These are phyloP conservation scores for Suillus spraguei DNA, from an alignment of 768 basidiomycete species.

Conservation along the genomic window DNA sequence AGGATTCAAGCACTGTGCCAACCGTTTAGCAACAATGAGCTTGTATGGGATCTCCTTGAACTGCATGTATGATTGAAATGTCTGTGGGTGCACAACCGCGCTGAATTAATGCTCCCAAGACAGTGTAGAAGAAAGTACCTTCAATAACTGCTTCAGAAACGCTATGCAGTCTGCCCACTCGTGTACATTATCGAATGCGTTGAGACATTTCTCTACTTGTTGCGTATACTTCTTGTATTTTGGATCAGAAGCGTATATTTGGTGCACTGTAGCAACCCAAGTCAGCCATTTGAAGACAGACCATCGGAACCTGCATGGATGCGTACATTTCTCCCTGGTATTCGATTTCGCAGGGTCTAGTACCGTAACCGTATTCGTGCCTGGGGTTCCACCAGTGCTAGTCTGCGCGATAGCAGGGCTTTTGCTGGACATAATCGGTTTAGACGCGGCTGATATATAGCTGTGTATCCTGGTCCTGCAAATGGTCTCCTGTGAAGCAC, in stretches of 20 bases:
- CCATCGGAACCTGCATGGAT: not conserved
- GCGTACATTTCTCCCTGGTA: constrained; percentile 4
- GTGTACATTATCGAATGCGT: constrained; percentile 92
- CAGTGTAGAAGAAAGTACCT: constrained; percentile 49
- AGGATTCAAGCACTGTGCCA: constrained; percentile 97
- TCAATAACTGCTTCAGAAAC: constrained; percentile 91
- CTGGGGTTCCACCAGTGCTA: constrained; percentile 3
- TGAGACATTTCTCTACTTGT: constrained; percentile 91
- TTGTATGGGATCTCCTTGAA: constrained; percentile 97
- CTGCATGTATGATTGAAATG: constrained; percentile 89
- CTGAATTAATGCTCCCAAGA: not conserved
- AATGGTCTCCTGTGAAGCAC: not conserved
- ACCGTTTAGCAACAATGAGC: constrained; percentile 89
- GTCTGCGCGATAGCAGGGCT: not conserved
- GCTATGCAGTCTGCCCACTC: constrained; percentile 99
- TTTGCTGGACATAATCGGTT: constrained; percentile 6
- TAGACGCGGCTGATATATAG: not conserved
- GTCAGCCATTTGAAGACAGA: not conserved
- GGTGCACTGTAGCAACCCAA: constrained; percentile 49
- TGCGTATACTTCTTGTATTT: constrained; percentile 94
- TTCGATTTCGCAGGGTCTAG: constrained; percentile 1
- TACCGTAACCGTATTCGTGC: not conserved
- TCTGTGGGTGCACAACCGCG: constrained; percentile 48
- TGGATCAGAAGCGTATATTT: constrained; percentile 74
- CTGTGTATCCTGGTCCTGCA: not conserved